Evolutionary conservation across 768 basidiomycete species (phyloP), one percentile per base, ranked within the genome.

Genomic region (Suillus paluster): DNA sequence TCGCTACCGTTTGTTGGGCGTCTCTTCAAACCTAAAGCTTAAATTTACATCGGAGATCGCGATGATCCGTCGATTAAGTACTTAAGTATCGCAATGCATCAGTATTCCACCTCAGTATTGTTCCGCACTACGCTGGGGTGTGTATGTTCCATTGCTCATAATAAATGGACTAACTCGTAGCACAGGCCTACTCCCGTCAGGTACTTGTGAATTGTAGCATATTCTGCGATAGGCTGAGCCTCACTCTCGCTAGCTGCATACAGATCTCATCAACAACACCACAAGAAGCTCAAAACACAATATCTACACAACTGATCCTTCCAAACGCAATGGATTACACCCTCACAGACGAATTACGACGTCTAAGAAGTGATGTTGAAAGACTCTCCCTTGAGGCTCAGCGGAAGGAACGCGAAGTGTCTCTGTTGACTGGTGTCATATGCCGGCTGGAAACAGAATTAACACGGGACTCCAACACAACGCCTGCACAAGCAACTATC

Each of bases 361-460:
- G 49, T 7, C 49, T 50, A 7, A 33, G 49, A 50, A 50, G 49
- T 6, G 49, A 50, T 6, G 49, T 50, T 6, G 49, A 50, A n/a
- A 50, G 49, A 50, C 49, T 50, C 49, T 30, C 49, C 49, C 49
- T 50, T 6, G 49, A 50, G 30, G 49, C 49, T 50, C 49, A 50
- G 19, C 30, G 33, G n/a, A 50, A 50, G 19, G 49, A 50, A 33
- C 49, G 30, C 30, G 49, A 50, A 33, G 49, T 33, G 11, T 5
- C 49, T n/a, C 33, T 50, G 30, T 50, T 50, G 19, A 50, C 30
- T 12, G 49, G 49, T 50, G 49, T 33, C 19, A 50, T 50, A 50
- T 50, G 27, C 19, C 49, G 49, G 11, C 30, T 50, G 33, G 49
- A 50, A 50, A n/a, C 49, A 50, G 49, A 50, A n/a, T 11, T 50